Base-by-base conservation (phyloP, 768 basidiomycete genomes). In the Mycena filopes region DNA sequence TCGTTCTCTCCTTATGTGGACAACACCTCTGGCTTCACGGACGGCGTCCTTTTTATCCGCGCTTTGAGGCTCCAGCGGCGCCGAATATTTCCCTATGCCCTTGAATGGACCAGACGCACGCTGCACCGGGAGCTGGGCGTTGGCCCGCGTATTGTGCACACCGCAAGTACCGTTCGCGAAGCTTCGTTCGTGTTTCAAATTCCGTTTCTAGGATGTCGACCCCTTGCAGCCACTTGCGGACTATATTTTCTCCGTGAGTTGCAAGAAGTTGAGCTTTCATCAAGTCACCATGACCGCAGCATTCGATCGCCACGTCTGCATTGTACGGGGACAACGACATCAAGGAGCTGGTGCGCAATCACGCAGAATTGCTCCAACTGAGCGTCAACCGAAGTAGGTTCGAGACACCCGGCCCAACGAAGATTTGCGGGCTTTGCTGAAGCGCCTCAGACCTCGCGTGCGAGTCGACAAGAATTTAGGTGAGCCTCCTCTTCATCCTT, bases 241-340 rank as follows among this genome's bases (percentile, higher is more conserved):
- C 28, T 49, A 49, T 29, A 49, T 49, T 4, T 49, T 49, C 28
- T 49, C 48, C n/a, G n/a, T n/a, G n/a, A n/a, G n/a, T n/a, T n/a
- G n/a, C n/a, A n/a, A n/a, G n/a, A n/a, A n/a, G n/a, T n/a, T n/a
- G n/a, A n/a, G n/a, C n/a, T n/a, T n/a, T n/a, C n/a, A n/a, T n/a
- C n/a, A n/a, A n/a, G n/a, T n/a, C n/a, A n/a, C n/a, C n/a, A n/a
- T n/a, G n/a, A n/a, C n/a, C n/a, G n/a, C n/a, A n/a, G 48, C 48
- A 49, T 29, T 49, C 48, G 4, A 15, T 49, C 26, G 28, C 48
- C 20, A 29, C 15, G 28, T 29, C 2, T 31, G 48, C 48, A 2
- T 29, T 49, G 11, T 49, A 29, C 48, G 48, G 48, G 18, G 48
- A 49, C 48, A 49, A 49, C 48, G 48, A 49, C 48, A 31, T 49